Evolutionary conservation across 2,329 filamentous ascomycete genomes (phyloP), one percentile per base, ranked within the genome.

Genomic region (Fusarium illudens): DNA sequence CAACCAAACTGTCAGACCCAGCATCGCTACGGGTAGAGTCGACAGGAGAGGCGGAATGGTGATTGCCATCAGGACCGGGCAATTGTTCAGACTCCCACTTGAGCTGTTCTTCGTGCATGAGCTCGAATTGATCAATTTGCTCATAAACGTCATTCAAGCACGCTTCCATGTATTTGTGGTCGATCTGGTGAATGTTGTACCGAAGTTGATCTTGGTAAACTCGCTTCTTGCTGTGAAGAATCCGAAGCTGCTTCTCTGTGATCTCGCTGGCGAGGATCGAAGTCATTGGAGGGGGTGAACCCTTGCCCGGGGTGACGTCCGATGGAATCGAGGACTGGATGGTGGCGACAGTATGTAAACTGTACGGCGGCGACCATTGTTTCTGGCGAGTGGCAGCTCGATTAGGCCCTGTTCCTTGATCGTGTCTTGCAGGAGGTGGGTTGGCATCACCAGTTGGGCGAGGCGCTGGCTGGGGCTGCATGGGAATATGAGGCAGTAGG

Each of bases 141-240:
- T 79, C 75, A n/a, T 79, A 76, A 60, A 87, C 73, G 33, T 78
- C 73, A 33, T 78, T 72, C 4, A 68, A 44, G 79, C 81, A 42
- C 82, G 80, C 25, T 77, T 84, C 80, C 74, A 87, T 83, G 32
- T 80, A 76, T 64, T 80, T 82, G 67, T 87, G 86, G 60, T 90
- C 87, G 64, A 89, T 87, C 68, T 89, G 87, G 65, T 89, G 86
- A 67, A 83, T 84, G 72, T 90, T 89, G 79, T 86, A 88, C 54
- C 84, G 82, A 44, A 90, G 75, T 67, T 90, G 87, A 62, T 87
- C 84, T 65, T 89, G 84, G 37, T 85, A 80, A 60, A 84, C 84
- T 70, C 84, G 86, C 62, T 90, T 79, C n/a, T 83, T 82, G n/a
- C 74, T 71, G 37, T 81, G 82, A 56, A 90, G 81, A 39, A 79